Conservation (phyloP, 805 yeast genomes). For the Starmera amethionina region DNA sequence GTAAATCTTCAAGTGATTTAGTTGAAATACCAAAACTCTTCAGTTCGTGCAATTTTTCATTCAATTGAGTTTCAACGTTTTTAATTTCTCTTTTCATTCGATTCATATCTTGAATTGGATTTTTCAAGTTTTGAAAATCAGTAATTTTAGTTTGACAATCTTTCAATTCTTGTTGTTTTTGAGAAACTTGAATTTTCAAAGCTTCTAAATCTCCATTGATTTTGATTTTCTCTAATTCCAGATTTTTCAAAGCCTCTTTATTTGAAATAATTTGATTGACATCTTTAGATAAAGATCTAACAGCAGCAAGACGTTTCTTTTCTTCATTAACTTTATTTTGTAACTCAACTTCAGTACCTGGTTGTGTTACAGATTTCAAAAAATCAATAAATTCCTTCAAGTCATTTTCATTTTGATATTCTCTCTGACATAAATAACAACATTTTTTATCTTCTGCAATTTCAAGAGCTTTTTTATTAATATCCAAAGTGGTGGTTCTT, state of each 20-base stretch:
- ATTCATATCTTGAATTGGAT: slow-evolving; percentile 25
- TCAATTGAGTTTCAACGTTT: slow-evolving; percentile 19
- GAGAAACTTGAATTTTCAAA: slow-evolving; percentile 7
- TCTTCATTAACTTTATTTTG: slow-evolving; percentile 23
- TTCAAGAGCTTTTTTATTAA: slow-evolving; percentile 59
- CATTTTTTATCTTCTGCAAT: slow-evolving; percentile 45
- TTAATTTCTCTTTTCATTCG: slow-evolving; percentile 24
- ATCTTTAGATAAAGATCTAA: slow-evolving; percentile 20
- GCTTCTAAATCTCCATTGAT: slow-evolving; percentile 8
- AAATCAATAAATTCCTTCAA: slow-evolving; percentile 18
- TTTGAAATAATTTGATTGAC: slow-evolving; percentile 13
- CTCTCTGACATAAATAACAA: slow-evolving; percentile 67
- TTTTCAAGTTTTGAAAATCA: slow-evolving; percentile 9
- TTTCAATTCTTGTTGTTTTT: slow-evolving; percentile 3
- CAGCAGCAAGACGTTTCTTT: slow-evolving; percentile 18
- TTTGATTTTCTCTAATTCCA: slow-evolving; percentile 6
- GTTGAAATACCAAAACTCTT: slow-evolving; percentile 26
- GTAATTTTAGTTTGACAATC: background rate
- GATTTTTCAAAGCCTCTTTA: slow-evolving; percentile 6
- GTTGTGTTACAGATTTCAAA: slow-evolving; percentile 21
- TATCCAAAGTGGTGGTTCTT: slow-evolving; percentile 56
- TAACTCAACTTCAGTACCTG: slow-evolving; percentile 22
- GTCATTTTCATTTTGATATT: slow-evolving; percentile 35
- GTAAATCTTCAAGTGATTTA: slow-evolving; percentile 35
- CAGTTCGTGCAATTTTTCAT: slow-evolving; percentile 24